Evolutionary conservation across 208 protist species (phyloP), one percentile per base, ranked within the genome.

Genomic region (Leishmania gerbilli): DNA sequence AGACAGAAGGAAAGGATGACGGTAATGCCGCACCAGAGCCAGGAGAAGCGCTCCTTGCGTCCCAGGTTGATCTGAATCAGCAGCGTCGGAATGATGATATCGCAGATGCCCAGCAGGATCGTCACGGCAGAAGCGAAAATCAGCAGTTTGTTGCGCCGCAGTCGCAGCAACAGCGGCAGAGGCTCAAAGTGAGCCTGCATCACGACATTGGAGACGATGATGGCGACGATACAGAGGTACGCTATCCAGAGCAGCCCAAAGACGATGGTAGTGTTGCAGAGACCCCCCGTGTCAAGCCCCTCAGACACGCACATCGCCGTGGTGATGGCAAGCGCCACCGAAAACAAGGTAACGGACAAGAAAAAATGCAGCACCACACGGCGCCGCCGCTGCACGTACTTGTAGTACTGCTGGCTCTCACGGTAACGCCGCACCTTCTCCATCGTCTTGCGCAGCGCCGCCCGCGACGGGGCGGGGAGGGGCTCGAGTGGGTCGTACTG

Each of bases 151-250:
- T 95, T 93, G 83, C 89, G 88, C 9, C 82, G 77, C 42, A 94
- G 80, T 17, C 93, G 88, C n/a, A 87, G 86, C 72, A 95, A 65
- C 64, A 95, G 84, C 53, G 91, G 91, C 56, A 91, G 86, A 1
- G 93, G 93, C 64, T 95, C 93, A 79, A 97, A 97, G 79, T 97
- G 93, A 11, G 92, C 78, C 76, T 90, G 86, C 89, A 97, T 95
- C 17, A 95, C 90, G 21, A 95, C 86, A 69, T 97, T 97, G 0
- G 93, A 86, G 19, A 95, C 86, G 65, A 97, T 88, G 49, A 92
- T 91, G 49, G 86, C 84, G 7, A 88, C 80, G 60, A 95, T 88
- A 47, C 74, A 90, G 15, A 87, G 51, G 80, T 95, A 97, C 27
- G 88, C 87, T 11, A 94, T 62, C 89, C 90, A 97, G 47, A 97